Evolutionary conservation across 1,284 basidiomycete species (phyloP), one percentile per base, ranked within the genome.

Genomic region (Sanghuangporus weigelae): DNA sequence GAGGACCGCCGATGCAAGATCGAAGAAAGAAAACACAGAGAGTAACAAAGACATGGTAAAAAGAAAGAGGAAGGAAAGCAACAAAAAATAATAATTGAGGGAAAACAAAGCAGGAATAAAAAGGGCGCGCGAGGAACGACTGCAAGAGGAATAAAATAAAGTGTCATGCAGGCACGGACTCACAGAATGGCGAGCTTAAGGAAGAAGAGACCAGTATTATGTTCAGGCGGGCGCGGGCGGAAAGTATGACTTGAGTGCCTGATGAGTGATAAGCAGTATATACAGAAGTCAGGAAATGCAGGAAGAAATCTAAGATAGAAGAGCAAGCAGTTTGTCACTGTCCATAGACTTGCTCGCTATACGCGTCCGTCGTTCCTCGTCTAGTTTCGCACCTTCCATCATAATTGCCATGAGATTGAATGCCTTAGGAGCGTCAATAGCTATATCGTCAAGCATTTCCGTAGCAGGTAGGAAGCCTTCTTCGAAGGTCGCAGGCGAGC

Each of bases 361-460:
- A 57, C 79, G 81, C 60, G 75, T 74, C 63, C 78, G 79, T 63
- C 78, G 78, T 59, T 84, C 84, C 66, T 86, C 84, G 68, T 91
- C 83, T 75, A 92, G 76, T 23, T 80, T 81, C 21, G 89, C 80
- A 50, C 84, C 86, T 71, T 85, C 86, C 64, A 95, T 75, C 77
- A 94, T 84, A 61, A 81, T 79, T 8, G 87, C 92, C 73, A 95
- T 87, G 59, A 89, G 83, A 65, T 83, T 76, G 77, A 90, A 89
- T 0, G 93, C 95, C 72, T 90, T 89, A 3, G 95, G 95, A 65
- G 90, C 92, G 73, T 98, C 95, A 70, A 95, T 89, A 19, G 87
- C 85, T 63, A 94, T 85, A 72, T 97, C 95, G 71, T 95, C 93
- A 68, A 97, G 79, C 66, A 88, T 76, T 73, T 92, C 89, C 62